phyloP scores from a whole-genome alignment of 2,329 filamentous ascomycete genomes.

The Xylaria sp. region DNA sequence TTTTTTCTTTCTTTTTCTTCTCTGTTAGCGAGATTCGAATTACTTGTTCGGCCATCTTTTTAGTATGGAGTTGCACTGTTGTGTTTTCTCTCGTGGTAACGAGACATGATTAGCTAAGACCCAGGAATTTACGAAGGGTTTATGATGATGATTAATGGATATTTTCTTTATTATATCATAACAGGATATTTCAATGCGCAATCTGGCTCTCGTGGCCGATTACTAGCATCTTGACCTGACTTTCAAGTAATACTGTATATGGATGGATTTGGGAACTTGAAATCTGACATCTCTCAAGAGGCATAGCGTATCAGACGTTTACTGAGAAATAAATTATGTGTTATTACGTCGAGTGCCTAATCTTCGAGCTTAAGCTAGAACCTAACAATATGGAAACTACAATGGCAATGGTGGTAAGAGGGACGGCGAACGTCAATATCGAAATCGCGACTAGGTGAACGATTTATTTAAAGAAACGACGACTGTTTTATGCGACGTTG shows the following conservation, averaged over 20 bases:
- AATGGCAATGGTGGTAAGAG: not conserved
- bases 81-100: not conserved
- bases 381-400: not conserved
- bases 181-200: not conserved
- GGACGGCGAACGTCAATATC: not conserved
- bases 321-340: not conserved
- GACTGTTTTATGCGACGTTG: conserved; percentile 10
- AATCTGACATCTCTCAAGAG: no score
- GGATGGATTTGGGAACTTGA: no score
- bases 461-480: not conserved
- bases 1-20: not conserved
- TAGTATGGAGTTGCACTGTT: not conserved
- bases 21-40: not conserved
- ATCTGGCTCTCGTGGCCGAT: not conserved
- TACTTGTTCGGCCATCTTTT: not conserved
- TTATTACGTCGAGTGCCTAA: not conserved
- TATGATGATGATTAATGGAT: not conserved
- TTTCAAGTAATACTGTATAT: no score
- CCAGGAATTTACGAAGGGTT: not conserved
- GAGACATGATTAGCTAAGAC: not conserved
- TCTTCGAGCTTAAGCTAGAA: not conserved
- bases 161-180: not conserved
- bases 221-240: no score
- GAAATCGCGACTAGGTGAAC: not conserved
- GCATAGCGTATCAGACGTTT: not conserved